These are phyloP conservation scores for Fistulinella cinereoalba DNA, from an alignment of 1,284 basidiomycete species.

Conservation along the genomic window DNA sequence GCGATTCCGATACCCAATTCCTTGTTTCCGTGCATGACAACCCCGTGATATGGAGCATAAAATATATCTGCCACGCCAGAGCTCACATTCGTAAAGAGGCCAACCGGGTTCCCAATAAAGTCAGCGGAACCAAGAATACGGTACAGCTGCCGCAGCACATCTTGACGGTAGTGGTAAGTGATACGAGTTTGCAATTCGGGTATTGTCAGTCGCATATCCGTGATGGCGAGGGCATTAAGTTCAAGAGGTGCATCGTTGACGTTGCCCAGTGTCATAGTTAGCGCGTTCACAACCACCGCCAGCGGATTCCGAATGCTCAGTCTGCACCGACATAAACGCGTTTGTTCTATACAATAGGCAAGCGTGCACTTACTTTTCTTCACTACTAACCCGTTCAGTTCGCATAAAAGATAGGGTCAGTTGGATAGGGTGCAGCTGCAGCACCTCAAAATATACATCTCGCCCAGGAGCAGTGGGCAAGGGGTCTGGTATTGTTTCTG, in stretches of 20 bases:
- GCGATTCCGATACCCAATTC: slow-evolving; percentile 98
- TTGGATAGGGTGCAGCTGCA: slow-evolving; percentile 95
- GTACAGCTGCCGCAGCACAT: slow-evolving; percentile 92
- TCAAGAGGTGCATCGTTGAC: slow-evolving; percentile 96
- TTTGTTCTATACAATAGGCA: too few relatives aligned
- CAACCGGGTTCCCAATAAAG: slow-evolving; percentile 92
- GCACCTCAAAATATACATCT: slow-evolving; percentile 93
- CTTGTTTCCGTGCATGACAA: slow-evolving; percentile 95
- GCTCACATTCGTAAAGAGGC: slow-evolving; percentile 97
- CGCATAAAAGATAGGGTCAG: slow-evolving; percentile 96
- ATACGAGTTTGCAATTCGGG: slow-evolving; percentile 86
- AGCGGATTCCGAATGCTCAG: slow-evolving; percentile 87
- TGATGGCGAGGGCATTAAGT: slow-evolving; percentile 92
- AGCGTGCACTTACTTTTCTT: slow-evolving; percentile 74
- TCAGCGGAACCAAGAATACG: slow-evolving; percentile 96
- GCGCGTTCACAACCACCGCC: slow-evolving; percentile 90
- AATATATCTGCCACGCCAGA: slow-evolving; percentile 99
- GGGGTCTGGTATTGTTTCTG: slow-evolving; percentile 81
- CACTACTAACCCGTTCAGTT: slow-evolving; percentile 89
- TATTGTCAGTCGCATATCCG: slow-evolving; percentile 88
- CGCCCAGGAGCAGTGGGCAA: slow-evolving; percentile 59
- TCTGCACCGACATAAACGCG: slow-evolving; percentile 45
- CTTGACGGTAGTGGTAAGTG: slow-evolving; percentile 91
- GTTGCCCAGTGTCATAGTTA: slow-evolving; percentile 97
- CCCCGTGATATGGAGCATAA: slow-evolving; percentile 97